Base-by-base conservation (phyloP, 768 basidiomycete genomes). In the Trametes coccinea region DNA sequence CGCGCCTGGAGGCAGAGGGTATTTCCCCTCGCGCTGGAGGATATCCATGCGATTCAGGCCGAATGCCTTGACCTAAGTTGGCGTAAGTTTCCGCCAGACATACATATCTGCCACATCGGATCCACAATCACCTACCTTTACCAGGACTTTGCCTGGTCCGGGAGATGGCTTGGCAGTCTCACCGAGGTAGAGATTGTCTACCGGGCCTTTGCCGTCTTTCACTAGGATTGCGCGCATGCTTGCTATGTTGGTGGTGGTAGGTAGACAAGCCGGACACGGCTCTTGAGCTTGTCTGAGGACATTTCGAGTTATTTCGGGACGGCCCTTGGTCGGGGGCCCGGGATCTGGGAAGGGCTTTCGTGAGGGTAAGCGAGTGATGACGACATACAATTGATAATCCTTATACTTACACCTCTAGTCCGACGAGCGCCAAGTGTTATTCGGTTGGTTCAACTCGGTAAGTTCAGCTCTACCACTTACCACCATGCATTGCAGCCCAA, bases 21-120 rank as follows among this genome's bases (percentile, higher is more conserved):
- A 94, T n/a, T 71, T 67, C 0, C 88, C 90, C 69, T 86, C 79
- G 5, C 89, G 83, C 72, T 92, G 93, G 5, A 65, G 53, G 56
- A 93, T 79, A 69, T 95, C 93, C 92, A 92, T 88, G 33, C 94
- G 82, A 74, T 95, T 95, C 61, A 95, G 74, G n/a, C 92, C 92
- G 71, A 95, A 95, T 1, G 88, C 88, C 72, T 84, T 85, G 69
- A 91, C 80, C 89, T 92, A 64, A 14, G n/a, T 29, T 5, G 8
- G 5, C 22, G 53, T 40, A 22, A 9, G 45, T 52, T 13, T 47
- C 30, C 41, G 6, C 9, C 44, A 6, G 46, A 51, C 14, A 31
- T 41, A 13, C 10, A 40, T 5, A 17, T 4, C 22, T 22, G 22
- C 22, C 22, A 22, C 22, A 22, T 22, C 22, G 22, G 22, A 22